Percentiles rank a stretch among this genome's conserved stretches.
Conservation (phyloP, 192 early-diverging fungal genomes). For the Phycomyces blakesleeanus region DNA sequence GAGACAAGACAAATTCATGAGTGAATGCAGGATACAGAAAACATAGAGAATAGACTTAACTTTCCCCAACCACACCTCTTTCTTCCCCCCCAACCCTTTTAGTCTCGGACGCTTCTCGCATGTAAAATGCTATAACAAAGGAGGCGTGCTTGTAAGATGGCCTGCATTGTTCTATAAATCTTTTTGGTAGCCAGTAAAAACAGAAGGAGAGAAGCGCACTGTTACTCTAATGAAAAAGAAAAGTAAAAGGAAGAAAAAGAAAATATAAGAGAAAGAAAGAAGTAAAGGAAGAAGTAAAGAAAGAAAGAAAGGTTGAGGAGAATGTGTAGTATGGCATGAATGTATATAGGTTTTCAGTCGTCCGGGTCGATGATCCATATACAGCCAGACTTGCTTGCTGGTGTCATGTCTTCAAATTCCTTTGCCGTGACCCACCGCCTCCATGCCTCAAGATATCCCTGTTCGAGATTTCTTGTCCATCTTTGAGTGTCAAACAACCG, state of each 20-base stretch:
- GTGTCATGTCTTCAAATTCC: conserved; percentile 45
- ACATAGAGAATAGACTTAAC: neutral
- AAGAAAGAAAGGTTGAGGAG: neutral
- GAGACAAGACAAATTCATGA: neutral
- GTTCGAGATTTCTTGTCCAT: conserved; percentile 83
- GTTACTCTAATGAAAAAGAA: conserved; percentile 8
- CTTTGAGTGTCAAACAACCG: conserved; percentile 83
- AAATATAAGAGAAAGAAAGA: neutral
- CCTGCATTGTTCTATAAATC: neutral
- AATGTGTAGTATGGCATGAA: neutral
- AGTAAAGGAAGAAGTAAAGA: neutral
- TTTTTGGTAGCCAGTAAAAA: neutral
- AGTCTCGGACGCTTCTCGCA: too few species aligned
- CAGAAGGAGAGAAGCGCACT: neutral
- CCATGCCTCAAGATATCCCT: conserved; percentile 69
- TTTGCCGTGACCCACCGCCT: conserved; percentile 62
- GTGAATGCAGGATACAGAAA: neutral
- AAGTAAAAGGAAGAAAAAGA: conserved; percentile 12
- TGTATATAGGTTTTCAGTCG: conserved; percentile 19
- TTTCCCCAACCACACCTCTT: too few species aligned
- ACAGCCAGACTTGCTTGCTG: conserved; percentile 26
- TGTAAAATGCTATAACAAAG: too few species aligned
- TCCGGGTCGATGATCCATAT: conserved; percentile 42
- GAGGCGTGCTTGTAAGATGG: neutral
- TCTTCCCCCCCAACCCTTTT: too few species aligned